Evolutionary conservation across 305 asterid genomes (phyloP), one percentile per base, ranked within the genome.

Genomic region (Fraxinus sp.): DNA sequence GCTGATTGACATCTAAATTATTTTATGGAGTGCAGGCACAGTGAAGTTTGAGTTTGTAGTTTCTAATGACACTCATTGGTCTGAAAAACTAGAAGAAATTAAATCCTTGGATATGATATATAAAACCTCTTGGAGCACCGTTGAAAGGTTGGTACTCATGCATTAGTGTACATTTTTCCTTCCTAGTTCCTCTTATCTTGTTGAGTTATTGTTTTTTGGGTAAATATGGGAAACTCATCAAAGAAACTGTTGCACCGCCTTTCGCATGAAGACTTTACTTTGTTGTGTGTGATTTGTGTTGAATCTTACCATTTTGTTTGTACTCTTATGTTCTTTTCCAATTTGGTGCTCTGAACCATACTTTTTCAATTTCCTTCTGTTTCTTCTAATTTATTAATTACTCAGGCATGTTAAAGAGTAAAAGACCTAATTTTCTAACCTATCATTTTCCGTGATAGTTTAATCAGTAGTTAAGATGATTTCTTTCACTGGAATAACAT

Each of bases 31-130:
- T 68, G 86, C 89, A 90, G 97, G 89, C 72, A 78, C 82, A 83
- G 32, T 82, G 78, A 87, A 89, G 86, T 85, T 95, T 52, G 90
- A 86, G 79, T 87, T 93, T 89, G 86, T 88, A 80, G 86, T 93
- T 81, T 80, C 80, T 80, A 86, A 86, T 78, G 92, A 89, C 73
- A 87, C 89, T 81, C 79, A 64, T 64, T 92, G 98, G 98, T 81
- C 83, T 62, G 79, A 80, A 82, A 89, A 76, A 80, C 90, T 86
- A 87, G 93, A 90, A 85, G 89, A 87, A 79, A 92, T 95, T 80
- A 86, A 86, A 85, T 90, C 92, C 79, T 84, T 95, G 90, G 88
- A 91, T 90, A 77, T 80, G 81, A 90, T 79, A 83, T 95, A 90
- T 85, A 83, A 85, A 85, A 87, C 80, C 73, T 84, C 87, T 4